A percentile compares a stretch with the other conserved stretches of the same genome.
phyloP scores from a whole-genome alignment of 2,329 filamentous ascomycete genomes.

The Magnaporthiopsis poae region DNA sequence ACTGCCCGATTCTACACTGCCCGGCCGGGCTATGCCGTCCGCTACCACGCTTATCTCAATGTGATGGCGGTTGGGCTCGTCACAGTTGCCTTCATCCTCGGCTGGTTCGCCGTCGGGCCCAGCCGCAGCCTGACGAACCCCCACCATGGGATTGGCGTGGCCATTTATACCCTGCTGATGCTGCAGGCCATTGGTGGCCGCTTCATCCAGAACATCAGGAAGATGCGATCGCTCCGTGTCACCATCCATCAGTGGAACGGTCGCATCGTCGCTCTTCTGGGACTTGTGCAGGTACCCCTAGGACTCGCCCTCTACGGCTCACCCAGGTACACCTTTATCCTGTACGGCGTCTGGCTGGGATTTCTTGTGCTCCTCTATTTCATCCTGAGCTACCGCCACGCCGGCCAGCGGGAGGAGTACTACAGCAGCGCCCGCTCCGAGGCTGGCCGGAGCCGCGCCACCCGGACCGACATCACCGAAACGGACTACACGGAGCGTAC shows the following conservation, averaged over 20 bases:
- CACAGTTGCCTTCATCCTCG: constrained; percentile 63
- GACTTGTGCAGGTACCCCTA: constrained; percentile 76
- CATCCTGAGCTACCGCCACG: constrained; percentile 60
- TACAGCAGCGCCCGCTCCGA: constrained; percentile 50
- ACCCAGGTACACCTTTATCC: constrained; percentile 71
- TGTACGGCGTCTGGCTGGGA: constrained; percentile 71
- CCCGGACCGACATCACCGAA: constrained; percentile 1
- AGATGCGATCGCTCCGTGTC: constrained; percentile 39
- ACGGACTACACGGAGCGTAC: background rate
- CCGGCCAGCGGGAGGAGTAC: constrained; percentile 41
- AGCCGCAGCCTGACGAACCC: constrained; percentile 65
- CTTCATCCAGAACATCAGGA: constrained; percentile 45
- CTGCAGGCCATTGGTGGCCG: constrained; percentile 62
- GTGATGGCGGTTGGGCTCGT: constrained; percentile 57
- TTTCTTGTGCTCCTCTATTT: constrained; percentile 69
- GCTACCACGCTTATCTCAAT: constrained; percentile 65
- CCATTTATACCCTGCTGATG: constrained; percentile 64
- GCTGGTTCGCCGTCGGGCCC: constrained; percentile 69
- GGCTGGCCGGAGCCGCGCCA: constrained; percentile 24
- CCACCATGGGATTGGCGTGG: constrained; percentile 74
- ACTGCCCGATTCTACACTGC: constrained; percentile 60
- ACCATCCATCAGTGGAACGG: constrained; percentile 85
- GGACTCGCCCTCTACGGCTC: constrained; percentile 89
- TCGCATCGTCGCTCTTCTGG: constrained; percentile 65
- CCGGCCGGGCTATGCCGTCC: constrained; percentile 50